phyloP scores from a whole-genome alignment of 1,139 yeast species.

The Suhomyces chickasaworum region DNA sequence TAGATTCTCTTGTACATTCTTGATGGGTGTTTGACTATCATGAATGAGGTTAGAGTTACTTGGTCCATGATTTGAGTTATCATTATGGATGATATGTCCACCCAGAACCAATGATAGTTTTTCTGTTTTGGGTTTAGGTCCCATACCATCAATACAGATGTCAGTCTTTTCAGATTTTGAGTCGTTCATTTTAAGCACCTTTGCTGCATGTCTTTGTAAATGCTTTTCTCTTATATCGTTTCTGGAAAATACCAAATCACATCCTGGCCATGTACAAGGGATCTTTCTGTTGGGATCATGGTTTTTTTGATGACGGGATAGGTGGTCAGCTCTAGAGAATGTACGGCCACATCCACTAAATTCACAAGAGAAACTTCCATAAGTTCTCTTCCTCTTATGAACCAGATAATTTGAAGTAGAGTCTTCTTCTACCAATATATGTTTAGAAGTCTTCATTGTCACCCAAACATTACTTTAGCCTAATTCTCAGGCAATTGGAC shows the following conservation, averaged over 20 bases:
- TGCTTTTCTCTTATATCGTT: slow-evolving; percentile 43
- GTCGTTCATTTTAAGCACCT: not conserved
- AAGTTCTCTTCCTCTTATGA: slow-evolving; percentile 18
- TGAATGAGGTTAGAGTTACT: no score
- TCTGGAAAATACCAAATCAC: slow-evolving; percentile 41
- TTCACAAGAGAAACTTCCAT: slow-evolving; percentile 22
- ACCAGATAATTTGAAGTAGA: not conserved
- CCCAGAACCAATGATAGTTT: not conserved
- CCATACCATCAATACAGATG: not conserved
- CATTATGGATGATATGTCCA: not conserved
- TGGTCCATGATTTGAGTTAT: not conserved
- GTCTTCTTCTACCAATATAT: not conserved
- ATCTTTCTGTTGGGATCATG: slow-evolving; percentile 34
- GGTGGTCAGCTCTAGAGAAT: slow-evolving; percentile 42
- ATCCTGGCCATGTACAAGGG: slow-evolving; percentile 33
- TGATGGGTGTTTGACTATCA: no score
- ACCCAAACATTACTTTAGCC: not conserved
- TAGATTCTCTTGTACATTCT: not conserved
- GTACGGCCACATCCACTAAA: slow-evolving; percentile 33
- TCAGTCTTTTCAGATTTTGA: not conserved
- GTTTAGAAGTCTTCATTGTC: slow-evolving; percentile 1
- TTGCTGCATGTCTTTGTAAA: slow-evolving; percentile 30
- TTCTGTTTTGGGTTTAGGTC: not conserved
- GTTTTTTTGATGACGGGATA: slow-evolving; percentile 43
- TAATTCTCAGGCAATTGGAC: not conserved